Percentiles rank a stretch among this genome's conserved stretches.
These are phyloP conservation scores for Aspergillus tanneri DNA, from an alignment of 2,329 filamentous ascomycete genomes.

Conservation along the genomic window DNA sequence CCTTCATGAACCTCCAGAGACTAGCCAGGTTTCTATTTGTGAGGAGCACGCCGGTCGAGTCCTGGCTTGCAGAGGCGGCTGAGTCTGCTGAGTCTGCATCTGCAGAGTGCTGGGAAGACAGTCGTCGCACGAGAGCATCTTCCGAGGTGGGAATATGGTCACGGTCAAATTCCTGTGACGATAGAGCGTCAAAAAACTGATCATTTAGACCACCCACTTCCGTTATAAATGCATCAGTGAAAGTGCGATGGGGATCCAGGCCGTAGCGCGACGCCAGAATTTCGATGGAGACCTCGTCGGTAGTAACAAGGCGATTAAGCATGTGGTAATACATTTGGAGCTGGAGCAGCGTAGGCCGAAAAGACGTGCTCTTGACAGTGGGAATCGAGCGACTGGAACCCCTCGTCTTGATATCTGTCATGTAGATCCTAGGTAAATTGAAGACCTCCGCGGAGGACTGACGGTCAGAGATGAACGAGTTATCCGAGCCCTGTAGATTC, in stretches of 20 bases:
- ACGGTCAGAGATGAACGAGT: constrained; percentile 14
- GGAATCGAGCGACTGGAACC: constrained; percentile 58
- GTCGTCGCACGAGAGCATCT: constrained; percentile 18
- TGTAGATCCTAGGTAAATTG: constrained; percentile 56
- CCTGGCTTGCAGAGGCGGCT: constrained; percentile 37
- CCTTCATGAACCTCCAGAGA: constrained; percentile 64
- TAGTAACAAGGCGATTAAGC: constrained; percentile 68
- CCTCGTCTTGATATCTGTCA: constrained; percentile 88
- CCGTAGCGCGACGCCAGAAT: constrained; percentile 69
- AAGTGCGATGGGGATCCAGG: constrained; percentile 62
- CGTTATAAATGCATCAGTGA: constrained; percentile 77
- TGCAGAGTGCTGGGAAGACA: constrained; percentile 10
- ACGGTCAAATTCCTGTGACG: constrained; percentile 32
- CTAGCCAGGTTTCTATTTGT: constrained; percentile 59
- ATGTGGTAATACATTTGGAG: constrained; percentile 87
- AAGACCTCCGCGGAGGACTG: constrained; percentile 22
- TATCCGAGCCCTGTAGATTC: constrained; percentile 5
- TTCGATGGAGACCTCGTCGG: constrained; percentile 67
- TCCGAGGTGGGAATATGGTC: constrained; percentile 26
- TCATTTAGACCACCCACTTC: constrained; percentile 70
- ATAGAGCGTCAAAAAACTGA: constrained; percentile 57
- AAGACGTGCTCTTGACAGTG: constrained; percentile 55
- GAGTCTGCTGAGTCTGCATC: constrained; percentile 15
- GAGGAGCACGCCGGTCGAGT: constrained; percentile 53
- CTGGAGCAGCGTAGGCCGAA: constrained; percentile 78